These are phyloP conservation scores for Tuber melanosporum DNA, from an alignment of 495 filamentous ascomycete genomes.

Conservation along the genomic window DNA sequence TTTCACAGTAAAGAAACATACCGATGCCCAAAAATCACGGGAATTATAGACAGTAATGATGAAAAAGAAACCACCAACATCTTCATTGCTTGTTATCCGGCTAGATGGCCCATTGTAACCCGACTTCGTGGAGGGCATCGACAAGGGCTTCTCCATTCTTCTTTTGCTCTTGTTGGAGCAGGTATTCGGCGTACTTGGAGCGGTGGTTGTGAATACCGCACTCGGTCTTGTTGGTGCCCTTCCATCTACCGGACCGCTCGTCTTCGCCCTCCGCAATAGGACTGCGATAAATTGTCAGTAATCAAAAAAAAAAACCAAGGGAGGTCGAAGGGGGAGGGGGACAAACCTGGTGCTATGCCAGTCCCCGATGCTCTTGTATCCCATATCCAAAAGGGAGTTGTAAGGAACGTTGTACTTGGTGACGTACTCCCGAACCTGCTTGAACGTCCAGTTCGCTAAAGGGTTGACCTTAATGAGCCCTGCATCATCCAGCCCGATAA, in stretches of 20 bases:
- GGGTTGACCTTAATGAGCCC: slow-evolving; percentile 97
- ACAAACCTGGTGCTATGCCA: slow-evolving; percentile 78
- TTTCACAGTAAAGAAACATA: slow-evolving; percentile 9
- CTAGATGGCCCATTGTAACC: slow-evolving; percentile 21
- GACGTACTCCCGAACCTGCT: slow-evolving; percentile 82
- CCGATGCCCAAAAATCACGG: background rate
- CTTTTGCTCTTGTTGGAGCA: slow-evolving; percentile 67
- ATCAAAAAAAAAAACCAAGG: background rate
- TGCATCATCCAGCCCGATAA: slow-evolving; percentile 87
- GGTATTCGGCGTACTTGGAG: slow-evolving; percentile 79
- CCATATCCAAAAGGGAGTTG: slow-evolving; percentile 79
- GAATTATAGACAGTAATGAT: slow-evolving; percentile 1
- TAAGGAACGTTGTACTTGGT: slow-evolving; percentile 81
- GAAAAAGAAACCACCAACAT: background rate
- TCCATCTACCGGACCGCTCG: slow-evolving; percentile 95
- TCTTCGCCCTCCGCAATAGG: slow-evolving; percentile 87
- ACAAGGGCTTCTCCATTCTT: slow-evolving; percentile 57
- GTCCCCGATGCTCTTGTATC: slow-evolving; percentile 96
- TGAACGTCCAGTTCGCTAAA: slow-evolving; percentile 91
- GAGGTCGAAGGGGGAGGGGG: background rate
- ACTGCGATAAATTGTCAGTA: slow-evolving; percentile 41
- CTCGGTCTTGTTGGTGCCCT: slow-evolving; percentile 88
- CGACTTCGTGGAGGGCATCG: slow-evolving; percentile 43
- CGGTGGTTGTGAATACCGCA: slow-evolving; percentile 97
- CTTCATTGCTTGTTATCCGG: background rate